phyloP scores from a whole-genome alignment of 495 filamentous ascomycete species.

The Aspergillus conjunctus region DNA sequence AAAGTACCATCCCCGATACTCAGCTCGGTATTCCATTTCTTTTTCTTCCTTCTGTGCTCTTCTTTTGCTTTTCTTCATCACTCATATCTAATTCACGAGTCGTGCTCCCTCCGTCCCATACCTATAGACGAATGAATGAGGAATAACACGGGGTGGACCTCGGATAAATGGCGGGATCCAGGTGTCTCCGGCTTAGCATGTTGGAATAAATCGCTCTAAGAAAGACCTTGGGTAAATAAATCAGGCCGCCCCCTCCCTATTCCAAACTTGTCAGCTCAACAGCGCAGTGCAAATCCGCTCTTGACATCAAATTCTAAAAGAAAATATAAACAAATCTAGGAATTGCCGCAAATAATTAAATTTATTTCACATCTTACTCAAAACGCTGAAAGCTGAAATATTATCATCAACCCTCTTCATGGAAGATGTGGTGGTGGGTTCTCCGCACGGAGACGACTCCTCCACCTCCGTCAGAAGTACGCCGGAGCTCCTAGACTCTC shows the following conservation, averaged over 20 bases:
- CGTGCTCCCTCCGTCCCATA: too few relatives aligned
- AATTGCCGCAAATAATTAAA: not conserved
- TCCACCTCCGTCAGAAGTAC: not conserved
- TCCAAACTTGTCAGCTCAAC: not conserved
- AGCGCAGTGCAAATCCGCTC: not conserved
- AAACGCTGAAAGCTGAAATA: not conserved
- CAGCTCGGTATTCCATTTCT: not conserved
- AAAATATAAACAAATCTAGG: too few relatives aligned
- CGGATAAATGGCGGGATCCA: not conserved
- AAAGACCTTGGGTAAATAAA: not conserved
- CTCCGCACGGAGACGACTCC: conserved; percentile 19
- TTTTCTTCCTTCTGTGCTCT: not conserved
- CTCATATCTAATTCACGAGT: not conserved
- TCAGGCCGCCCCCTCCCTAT: not conserved
- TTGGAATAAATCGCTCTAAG: not conserved
- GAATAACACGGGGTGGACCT: not conserved
- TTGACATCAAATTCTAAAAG: too few relatives aligned
- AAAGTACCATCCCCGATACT: not conserved
- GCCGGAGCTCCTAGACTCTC: not conserved
- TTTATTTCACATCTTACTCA: not conserved
- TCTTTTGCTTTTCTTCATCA: not conserved
- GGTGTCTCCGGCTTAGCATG: not conserved
- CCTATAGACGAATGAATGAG: too few relatives aligned
- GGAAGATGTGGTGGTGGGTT: conserved; percentile 30
- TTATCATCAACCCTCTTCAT: conserved; percentile 27